Evolutionary conservation across 2,329 filamentous ascomycete genomes (phyloP).

Genomic region (Stagonosporopsis chrysanthemi): DNA sequence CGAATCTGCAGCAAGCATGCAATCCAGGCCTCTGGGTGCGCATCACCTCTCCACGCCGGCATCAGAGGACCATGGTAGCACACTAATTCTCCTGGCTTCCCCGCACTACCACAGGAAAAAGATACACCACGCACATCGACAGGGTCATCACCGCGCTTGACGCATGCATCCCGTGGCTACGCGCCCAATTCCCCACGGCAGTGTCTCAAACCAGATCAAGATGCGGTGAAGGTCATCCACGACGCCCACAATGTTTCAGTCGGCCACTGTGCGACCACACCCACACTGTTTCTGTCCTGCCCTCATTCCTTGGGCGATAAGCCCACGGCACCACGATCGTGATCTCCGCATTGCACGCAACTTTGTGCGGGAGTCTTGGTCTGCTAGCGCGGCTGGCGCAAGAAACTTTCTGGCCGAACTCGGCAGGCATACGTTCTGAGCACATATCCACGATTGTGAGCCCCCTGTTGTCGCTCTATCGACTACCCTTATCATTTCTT

Average conservation of each 20-base stretch:
- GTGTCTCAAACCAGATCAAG: slow-evolving; percentile 21
- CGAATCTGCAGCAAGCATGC: slow-evolving; percentile 20
- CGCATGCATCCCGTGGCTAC: slow-evolving; percentile 20
- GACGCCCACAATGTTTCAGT: slow-evolving; percentile 22
- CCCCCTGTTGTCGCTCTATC: slow-evolving; percentile 14
- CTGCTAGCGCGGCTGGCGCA: slow-evolving; percentile 17
- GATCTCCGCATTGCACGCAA: slow-evolving; percentile 22
- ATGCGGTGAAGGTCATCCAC: slow-evolving; percentile 18
- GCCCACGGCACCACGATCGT: slow-evolving; percentile 19
- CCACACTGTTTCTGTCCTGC: slow-evolving; percentile 22
- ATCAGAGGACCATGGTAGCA: slow-evolving; percentile 6
- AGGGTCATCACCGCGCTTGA: slow-evolving; percentile 25
- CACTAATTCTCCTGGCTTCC: slow-evolving; percentile 18
- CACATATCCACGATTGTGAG: slow-evolving; percentile 6
- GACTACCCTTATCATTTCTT: slow-evolving; percentile 15
- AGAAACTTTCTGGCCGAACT: slow-evolving; percentile 19
- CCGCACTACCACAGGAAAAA: slow-evolving; percentile 26
- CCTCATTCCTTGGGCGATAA: slow-evolving; percentile 31
- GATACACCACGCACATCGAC: slow-evolving; percentile 18
- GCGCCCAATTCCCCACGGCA: slow-evolving; percentile 23
- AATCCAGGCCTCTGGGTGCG: slow-evolving; percentile 26
- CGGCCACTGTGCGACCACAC: slow-evolving; percentile 18
- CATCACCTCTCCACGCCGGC: slow-evolving; percentile 3
- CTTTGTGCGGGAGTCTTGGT: slow-evolving; percentile 8
- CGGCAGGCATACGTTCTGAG: slow-evolving; percentile 20